Base-by-base conservation (phyloP, 352 stramenopile species). In the Aphanomyces euteiches region DNA sequence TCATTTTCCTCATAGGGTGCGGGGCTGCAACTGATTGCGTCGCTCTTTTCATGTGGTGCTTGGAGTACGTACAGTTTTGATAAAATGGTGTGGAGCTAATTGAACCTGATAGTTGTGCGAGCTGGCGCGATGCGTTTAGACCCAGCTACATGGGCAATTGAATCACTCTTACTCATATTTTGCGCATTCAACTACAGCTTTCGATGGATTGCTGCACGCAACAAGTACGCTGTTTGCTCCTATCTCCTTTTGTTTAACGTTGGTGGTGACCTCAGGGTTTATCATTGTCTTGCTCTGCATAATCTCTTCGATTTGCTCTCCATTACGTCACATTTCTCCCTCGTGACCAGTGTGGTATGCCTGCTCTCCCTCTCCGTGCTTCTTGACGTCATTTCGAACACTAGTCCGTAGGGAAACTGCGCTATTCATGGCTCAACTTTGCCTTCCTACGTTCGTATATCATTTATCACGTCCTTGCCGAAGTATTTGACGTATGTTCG, bases 401-500 rank as follows among this genome's bases (percentile, higher is more conserved):
- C 7, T 45, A 67, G 60, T 21, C 59, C 17, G 47, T 58, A n/a
- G 56, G 37, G 38, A 73, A 68, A 47, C 53, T 54, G 39, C 67
- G 56, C 56, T 75, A 82, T n/a, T 95, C 88, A 58, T 95, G 88
- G 88, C 77, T 95, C 60, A 85, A 93, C 77, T 90, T 95, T 72
- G 88, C 85, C 37, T 95, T 95, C 58, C 61, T 95, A 38, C 86
- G 88, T 36, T 84, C 84, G 5, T 95, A 95, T 73, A 83, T 93
- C n/a, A 73, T 87, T 19, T 94, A 94, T 64, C 78, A 90, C 65
- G 86, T 95, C 3, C 75, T 95, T 21, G 77, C 86, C 67, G 76
- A 86, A 43, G 74, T 95, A 28, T 93, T 93, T 67, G 65, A 74
- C 36, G 67, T 73, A 38, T 6, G 45, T 58, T 7, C 39, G 7